phyloP scores from a whole-genome alignment of 164 flowering plant species.

The Vitis rotundifolia region DNA sequence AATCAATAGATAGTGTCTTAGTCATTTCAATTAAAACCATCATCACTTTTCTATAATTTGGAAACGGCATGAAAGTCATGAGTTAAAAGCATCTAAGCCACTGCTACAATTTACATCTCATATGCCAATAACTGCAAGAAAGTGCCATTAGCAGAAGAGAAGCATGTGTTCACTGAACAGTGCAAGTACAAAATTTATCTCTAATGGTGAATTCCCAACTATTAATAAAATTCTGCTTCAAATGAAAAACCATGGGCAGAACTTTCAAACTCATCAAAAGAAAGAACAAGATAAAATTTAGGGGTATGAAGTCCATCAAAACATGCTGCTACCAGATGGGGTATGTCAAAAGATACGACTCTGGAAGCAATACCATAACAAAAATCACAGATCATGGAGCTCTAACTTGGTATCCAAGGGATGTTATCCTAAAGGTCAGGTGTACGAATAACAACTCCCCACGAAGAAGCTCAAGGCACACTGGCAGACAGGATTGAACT shows the following conservation, averaged over 20 bases:
- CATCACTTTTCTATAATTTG: not conserved
- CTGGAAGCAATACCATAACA: not conserved
- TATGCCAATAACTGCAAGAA: constrained; percentile 8
- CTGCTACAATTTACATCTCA: not conserved
- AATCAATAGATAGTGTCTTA: constrained; percentile 18
- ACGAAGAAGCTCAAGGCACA: no score
- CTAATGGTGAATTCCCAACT: not conserved
- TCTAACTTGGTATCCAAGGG: not conserved
- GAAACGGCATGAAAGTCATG: not conserved
- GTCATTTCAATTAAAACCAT: constrained; percentile 6
- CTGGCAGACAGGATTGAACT: no score
- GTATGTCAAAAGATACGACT: not conserved
- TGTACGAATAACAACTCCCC: no score
- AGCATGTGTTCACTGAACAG: not conserved
- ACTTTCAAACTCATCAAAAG: no score
- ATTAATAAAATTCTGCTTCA: not conserved
- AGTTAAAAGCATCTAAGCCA: not conserved
- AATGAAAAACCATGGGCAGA: no score
- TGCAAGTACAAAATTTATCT: not conserved
- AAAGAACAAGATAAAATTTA: no score
- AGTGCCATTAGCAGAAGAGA: not conserved
- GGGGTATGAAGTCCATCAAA: no score
- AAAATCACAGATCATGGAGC: not conserved
- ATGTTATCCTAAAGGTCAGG: not conserved
- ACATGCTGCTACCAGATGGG: not conserved